Evolutionary conservation across 2,329 filamentous ascomycete genomes (phyloP).

Genomic region (Bipolaris zeicola): DNA sequence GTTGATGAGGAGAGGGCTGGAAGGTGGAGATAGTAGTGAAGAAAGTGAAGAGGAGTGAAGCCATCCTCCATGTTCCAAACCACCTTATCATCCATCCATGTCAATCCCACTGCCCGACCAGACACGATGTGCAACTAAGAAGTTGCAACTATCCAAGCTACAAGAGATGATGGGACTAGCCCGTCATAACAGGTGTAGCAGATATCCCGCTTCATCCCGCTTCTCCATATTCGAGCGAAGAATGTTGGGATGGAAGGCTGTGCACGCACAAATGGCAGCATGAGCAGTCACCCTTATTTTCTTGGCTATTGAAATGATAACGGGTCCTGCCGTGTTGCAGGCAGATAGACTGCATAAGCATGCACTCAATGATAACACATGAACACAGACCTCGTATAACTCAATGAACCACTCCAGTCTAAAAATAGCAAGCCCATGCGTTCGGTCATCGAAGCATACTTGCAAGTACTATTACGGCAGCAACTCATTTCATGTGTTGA

Average conservation of each 20-base stretch:
- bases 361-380: not conserved
- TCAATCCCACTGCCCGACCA: not conserved
- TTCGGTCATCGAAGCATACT: not conserved
- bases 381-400: not conserved
- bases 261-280: not conserved
- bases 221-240: not conserved
- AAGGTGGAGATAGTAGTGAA: slow-evolving; percentile 46
- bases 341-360: not conserved
- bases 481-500: not conserved
- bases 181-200: no score
- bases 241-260: not conserved
- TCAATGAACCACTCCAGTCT: no score
- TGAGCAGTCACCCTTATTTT: not conserved
- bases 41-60: slow-evolving; percentile 53
- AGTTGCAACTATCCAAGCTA: not conserved
- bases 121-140: no score
- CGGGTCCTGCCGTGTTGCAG: not conserved
- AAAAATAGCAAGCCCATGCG: no score
- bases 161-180: no score
- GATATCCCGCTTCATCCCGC: no score
- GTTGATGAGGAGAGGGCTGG: slow-evolving; percentile 51
- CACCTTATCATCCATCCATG: not conserved
- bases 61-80: not conserved
- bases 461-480: no score
- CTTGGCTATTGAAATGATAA: not conserved